Evolutionary conservation across 2,329 filamentous ascomycete genomes (phyloP).

Genomic region (Myriosclerotinia duriaeana): DNA sequence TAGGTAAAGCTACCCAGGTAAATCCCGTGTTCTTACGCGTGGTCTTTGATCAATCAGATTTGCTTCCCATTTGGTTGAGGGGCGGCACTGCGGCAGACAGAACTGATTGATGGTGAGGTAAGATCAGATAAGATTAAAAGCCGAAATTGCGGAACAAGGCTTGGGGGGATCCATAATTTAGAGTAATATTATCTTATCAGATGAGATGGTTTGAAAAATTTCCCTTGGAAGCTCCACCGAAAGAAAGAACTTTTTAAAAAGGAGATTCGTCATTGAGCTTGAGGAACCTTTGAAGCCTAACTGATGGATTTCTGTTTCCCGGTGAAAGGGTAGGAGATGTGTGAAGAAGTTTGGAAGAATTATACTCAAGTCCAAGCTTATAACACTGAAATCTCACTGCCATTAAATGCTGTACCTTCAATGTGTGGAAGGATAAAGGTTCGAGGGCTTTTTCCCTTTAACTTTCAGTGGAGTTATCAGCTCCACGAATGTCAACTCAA

Average conservation of each 20-base stretch:
- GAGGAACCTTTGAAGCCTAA: too few species aligned
- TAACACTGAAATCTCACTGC: neutral
- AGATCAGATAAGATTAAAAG: slow-evolving; percentile 2
- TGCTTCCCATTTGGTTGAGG: too few species aligned
- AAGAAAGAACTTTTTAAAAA: too few species aligned
- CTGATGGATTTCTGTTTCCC: neutral
- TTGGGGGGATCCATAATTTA: neutral
- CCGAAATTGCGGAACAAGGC: too few species aligned
- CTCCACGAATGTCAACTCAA: neutral
- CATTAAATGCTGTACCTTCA: too few species aligned
- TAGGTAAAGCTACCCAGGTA: too few species aligned
- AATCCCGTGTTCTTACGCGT: too few species aligned
- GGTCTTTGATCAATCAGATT: too few species aligned
- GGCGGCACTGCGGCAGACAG: too few species aligned
- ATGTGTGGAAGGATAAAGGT: neutral
- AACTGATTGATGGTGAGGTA: neutral
- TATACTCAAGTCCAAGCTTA: neutral
- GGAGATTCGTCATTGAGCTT: too few species aligned
- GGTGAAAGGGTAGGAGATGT: neutral
- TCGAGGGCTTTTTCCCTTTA: neutral
- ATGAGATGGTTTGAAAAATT: neutral
- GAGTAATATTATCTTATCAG: neutral
- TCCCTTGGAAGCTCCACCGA: too few species aligned
- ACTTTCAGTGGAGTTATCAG: neutral
- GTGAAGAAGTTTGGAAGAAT: neutral